Evolutionary conservation across 306 rosid species (phyloP), one percentile per base, ranked within the genome.

Genomic region (Mimosa pudica): DNA sequence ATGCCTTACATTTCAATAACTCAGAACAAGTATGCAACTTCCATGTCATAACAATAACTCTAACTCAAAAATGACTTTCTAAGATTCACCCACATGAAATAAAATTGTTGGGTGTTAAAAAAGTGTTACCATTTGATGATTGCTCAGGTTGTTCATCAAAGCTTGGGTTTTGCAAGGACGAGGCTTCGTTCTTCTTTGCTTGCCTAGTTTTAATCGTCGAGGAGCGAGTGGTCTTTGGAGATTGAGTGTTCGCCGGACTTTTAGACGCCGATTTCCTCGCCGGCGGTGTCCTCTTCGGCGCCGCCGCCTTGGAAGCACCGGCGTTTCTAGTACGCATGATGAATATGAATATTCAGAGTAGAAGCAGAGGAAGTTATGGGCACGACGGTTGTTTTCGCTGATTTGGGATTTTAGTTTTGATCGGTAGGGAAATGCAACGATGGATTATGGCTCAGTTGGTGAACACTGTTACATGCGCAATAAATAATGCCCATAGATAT

Each of bases 241-340:
- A 45, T 54, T 76, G 32, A 0, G 74, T 2, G 57, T 10, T 70
- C n/a, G 74, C 74, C n/a, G 74, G 69, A 83, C 70, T 8, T 84
- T 84, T 89, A 10, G 80, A 13, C 38, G 88, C 67, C 44, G 89
- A 18, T 81, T 89, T 90, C 76, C 84, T 86, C 61, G 76, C 62
- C 82, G 86, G 91, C 70, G 78, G 92, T 16, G 90, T 84, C 62
- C 80, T 92, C 78, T 77, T 90, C 17, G 83, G 55, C 18, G 87
- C 60, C 17, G 88, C 68, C 60, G 89, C 61, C 81, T 88, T 88
- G 1, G 88, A 68, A 0, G 77, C 61, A 74, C 71, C 92, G 3
- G 84, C 75, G 41, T 86, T 90, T 49, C 94, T 92, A 74, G 92
- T 89, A 69, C 84, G 88, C 97, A 93, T 93, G 74, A 61, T 38